Percentiles rank a stretch among this genome's conserved stretches.
These are phyloP conservation scores for Sporothrix brasiliensis DNA, from an alignment of 2,329 filamentous ascomycete species.

Conservation along the genomic window DNA sequence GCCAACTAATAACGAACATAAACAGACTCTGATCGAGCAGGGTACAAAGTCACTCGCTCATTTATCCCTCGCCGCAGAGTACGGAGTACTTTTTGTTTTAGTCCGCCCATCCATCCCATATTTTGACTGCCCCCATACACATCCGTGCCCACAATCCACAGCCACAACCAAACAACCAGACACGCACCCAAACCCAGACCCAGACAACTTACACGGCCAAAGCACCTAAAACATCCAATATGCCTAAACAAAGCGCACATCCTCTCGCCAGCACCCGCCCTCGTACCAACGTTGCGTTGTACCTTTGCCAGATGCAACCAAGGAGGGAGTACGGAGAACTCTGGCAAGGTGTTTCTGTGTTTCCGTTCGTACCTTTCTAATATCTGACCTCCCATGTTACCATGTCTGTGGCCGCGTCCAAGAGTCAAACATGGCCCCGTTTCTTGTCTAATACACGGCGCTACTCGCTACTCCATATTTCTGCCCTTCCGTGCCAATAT, in stretches of 20 bases:
- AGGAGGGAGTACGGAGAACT: background rate
- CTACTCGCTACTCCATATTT: slow-evolving; percentile 30
- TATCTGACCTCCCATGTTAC: slow-evolving; percentile 36
- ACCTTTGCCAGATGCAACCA: slow-evolving; percentile 13
- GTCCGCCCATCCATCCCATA: slow-evolving; percentile 20
- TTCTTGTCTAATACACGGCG: slow-evolving; percentile 33
- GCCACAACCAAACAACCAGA: slow-evolving; percentile 9
- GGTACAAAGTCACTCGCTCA: background rate
- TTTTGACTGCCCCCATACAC: background rate
- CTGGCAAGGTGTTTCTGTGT: slow-evolving; percentile 8
- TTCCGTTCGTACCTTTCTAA: slow-evolving; percentile 29
- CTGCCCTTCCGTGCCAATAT: slow-evolving; percentile 42
- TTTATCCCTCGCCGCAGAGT: background rate
- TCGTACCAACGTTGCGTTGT: background rate
- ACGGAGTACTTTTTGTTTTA: slow-evolving; percentile 19
- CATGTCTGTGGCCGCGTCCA: slow-evolving; percentile 33
- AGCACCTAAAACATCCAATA: background rate
- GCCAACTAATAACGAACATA: background rate
- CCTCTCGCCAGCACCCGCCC: background rate
- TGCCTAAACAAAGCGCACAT: slow-evolving; percentile 8
- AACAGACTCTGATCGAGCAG: background rate
- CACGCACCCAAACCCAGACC: background rate
- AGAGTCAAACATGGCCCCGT: slow-evolving; percentile 42
- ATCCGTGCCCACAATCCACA: background rate
- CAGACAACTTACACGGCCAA: background rate